Conservation (phyloP, 495 filamentous ascomycete genomes). For the Aspergillus baeticus region DNA sequence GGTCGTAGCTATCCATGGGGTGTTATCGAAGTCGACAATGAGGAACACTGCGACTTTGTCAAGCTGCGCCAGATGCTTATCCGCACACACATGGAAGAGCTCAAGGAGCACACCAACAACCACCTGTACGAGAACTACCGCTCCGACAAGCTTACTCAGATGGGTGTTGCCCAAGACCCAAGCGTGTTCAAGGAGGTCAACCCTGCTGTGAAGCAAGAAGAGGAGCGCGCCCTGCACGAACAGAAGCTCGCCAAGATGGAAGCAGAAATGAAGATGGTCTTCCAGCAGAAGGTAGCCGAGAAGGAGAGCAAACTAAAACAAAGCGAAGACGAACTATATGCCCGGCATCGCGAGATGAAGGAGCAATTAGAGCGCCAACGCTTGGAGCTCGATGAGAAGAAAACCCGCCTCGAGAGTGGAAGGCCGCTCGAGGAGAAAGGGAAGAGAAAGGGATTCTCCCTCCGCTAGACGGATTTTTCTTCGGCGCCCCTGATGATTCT, state of each 20-base stretch:
- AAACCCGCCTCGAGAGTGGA: constrained; percentile 85
- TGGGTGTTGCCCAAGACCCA: constrained; percentile 98
- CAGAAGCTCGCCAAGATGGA: constrained; percentile 99
- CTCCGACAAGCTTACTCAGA: constrained; percentile 95
- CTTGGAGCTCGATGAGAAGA: constrained; percentile 96
- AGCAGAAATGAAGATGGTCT: constrained; percentile 99
- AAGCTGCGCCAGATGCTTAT: constrained; percentile 99
- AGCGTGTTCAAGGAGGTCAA: constrained; percentile 99
- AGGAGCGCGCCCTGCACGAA: constrained; percentile 95
- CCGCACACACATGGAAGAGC: constrained; percentile 99
- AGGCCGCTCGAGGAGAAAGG: constrained; percentile 92
- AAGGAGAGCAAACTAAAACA: constrained; percentile 99
- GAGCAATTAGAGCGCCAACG: constrained; percentile 96
- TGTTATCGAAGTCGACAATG: constrained; percentile 98
- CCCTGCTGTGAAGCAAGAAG: constrained; percentile 99
- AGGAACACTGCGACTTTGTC: constrained; percentile 99
- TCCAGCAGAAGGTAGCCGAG: constrained; percentile 99
- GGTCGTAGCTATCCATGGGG: constrained; percentile 98
- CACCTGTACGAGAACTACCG: constrained; percentile 98
- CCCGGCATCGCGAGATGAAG: constrained; percentile 98
- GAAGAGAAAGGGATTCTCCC: constrained; percentile 95
- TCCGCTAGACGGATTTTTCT: constrained; percentile 61
- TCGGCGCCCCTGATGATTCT: constrained; percentile 16
- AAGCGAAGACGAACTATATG: constrained; percentile 98
- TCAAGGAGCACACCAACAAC: constrained; percentile 99